These are phyloP conservation scores for Mucor plumbeus DNA, from an alignment of 371 early-diverging fungal species.

Conservation along the genomic window DNA sequence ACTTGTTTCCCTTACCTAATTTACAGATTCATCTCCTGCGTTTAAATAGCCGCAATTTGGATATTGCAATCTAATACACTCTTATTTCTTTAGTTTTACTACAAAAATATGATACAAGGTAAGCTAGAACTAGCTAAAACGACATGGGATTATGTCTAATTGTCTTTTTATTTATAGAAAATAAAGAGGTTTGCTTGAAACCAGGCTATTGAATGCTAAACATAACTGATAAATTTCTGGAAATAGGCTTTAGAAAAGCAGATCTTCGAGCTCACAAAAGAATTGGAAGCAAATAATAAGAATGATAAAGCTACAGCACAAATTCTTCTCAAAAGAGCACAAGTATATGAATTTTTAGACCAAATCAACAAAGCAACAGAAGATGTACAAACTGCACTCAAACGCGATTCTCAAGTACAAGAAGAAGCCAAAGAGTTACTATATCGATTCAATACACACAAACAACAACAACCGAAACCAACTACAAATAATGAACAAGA, in stretches of 20 bases:
- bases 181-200: background rate
- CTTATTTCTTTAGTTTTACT: background rate
- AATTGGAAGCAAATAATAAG: conserved; percentile 16
- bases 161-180: background rate
- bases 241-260: conserved; percentile 14
- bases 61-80: background rate
- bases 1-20: background rate
- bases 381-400: conserved; percentile 47
- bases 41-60: background rate
- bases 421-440: conserved; percentile 39
- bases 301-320: conserved; percentile 27
- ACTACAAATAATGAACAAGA: background rate
- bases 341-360: conserved; percentile 33
- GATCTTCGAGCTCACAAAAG: conserved; percentile 10
- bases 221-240: background rate
- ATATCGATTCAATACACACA: conserved; percentile 14
- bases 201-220: background rate
- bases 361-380: conserved; percentile 38
- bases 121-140: background rate
- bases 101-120: background rate
- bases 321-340: conserved; percentile 43
- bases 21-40: background rate
- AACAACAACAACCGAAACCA: background rate
- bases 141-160: background rate
- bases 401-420: conserved; percentile 38